Evolutionary conservation across 805 yeast species (phyloP).

Genomic region (Lachancea mirantina): DNA sequence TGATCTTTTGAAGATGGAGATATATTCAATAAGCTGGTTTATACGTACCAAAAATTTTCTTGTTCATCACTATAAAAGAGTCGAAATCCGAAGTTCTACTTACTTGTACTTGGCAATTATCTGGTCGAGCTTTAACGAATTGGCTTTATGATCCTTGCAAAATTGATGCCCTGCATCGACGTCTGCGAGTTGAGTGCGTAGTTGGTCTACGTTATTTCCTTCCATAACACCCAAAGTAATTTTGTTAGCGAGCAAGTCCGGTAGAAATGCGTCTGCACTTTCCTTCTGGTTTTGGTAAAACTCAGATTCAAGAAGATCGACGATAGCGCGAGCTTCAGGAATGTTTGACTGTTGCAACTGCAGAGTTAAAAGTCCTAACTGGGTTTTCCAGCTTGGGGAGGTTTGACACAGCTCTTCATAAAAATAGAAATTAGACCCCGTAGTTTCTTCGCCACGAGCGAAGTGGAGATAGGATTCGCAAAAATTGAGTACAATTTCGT

Average conservation of each 20-base stretch:
- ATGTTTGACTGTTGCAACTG: constrained; percentile 72
- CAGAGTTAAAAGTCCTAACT: constrained; percentile 60
- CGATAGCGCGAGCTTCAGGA: constrained; percentile 73
- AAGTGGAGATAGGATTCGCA: constrained; percentile 67
- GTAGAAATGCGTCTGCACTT: constrained; percentile 28
- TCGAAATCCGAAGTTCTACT: too few species aligned
- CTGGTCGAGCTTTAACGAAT: constrained; percentile 58
- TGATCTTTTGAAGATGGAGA: background rate
- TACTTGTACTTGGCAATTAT: constrained; percentile 53
- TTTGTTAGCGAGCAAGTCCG: constrained; percentile 55
- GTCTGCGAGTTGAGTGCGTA: constrained; percentile 40
- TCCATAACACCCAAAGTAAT: constrained; percentile 55
- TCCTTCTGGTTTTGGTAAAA: constrained; percentile 32
- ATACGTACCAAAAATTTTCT: too few species aligned
- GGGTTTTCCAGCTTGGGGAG: constrained; percentile 42
- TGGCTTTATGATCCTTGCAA: constrained; percentile 51
- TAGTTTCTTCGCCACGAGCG: constrained; percentile 34
- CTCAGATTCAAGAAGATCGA: constrained; percentile 42
- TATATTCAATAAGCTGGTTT: too few species aligned
- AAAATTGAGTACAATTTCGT: constrained; percentile 68
- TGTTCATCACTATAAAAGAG: too few species aligned
- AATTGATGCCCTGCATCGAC: constrained; percentile 52
- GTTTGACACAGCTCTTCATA: constrained; percentile 71
- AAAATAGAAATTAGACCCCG: constrained; percentile 46
- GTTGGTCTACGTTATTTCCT: constrained; percentile 37